Conservation (phyloP, 2,329 filamentous ascomycete species). For the Apiospora rasikravindrae region DNA sequence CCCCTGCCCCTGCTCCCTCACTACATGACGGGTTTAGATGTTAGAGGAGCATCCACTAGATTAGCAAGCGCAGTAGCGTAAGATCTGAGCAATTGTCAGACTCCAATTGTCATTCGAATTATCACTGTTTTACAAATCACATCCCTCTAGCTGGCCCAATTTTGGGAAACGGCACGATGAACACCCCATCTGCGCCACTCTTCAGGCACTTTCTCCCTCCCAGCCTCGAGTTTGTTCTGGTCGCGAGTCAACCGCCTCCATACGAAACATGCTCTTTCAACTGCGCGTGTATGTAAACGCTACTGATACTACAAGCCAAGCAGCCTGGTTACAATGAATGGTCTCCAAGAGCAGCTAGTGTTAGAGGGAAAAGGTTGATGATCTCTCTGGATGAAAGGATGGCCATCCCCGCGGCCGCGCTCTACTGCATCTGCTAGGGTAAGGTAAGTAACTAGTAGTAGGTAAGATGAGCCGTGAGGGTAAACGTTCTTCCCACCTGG, state of each 20-base stretch:
- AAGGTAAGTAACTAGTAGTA: neutral
- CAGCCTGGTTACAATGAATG: neutral
- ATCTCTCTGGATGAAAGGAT: neutral
- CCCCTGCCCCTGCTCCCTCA: neutral
- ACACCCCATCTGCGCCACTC: neutral
- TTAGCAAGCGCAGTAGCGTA: conserved; percentile 7
- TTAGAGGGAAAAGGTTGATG: neutral
- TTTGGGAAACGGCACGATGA: neutral
- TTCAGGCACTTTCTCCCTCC: neutral
- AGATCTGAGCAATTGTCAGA: conserved; percentile 1
- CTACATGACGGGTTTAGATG: neutral
- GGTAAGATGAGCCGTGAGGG: neutral
- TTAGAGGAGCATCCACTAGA: conserved; percentile 12
- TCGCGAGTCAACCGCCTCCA: neutral
- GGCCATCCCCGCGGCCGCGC: neutral
- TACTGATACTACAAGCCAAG: neutral
- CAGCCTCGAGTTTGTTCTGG: neutral
- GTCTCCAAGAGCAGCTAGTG: neutral
- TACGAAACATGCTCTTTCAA: neutral
- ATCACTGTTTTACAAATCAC: conserved; percentile 8
- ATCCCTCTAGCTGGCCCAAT: neutral
- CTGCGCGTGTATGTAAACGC: neutral
- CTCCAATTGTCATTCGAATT: neutral
- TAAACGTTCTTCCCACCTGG: neutral
- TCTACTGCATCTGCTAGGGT: neutral